Evolutionary conservation across 371 early-diverging fungal species (phyloP), one percentile per base, ranked within the genome.

Genomic region (Choanephora cucurbitarum): DNA sequence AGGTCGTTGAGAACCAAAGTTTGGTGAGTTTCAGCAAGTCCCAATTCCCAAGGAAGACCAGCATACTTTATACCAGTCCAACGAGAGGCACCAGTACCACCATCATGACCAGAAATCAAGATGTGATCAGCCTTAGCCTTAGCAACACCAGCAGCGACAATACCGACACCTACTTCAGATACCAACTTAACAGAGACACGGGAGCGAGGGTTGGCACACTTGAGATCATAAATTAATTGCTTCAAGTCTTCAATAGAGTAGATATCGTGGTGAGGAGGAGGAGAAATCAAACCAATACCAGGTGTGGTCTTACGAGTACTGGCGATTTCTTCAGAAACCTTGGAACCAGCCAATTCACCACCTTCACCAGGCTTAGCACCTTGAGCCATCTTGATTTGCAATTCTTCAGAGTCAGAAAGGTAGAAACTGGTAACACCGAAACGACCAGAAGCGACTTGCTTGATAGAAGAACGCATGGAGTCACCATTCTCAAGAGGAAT

Each of bases 291-390:
- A 34, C 96, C 96, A 40, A 96, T 96, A 50, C 96, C 96, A 31
- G 94, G 93, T 18, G 95, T 96, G 7, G 96, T 91, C 68, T 98
- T 94, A 56, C 98, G 85, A 15, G 97, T 95, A 58, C 83, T 81
- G 31, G 94, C 98, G 66, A 97, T 96, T 52, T 89, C 89, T 44
- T 87, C 85, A 13, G 88, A 83, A 13, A 97, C 96, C 75, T 97
- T 97, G 69, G 85, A 74, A 44, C 98, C 96, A 41, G 67, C 72
- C 54, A 80, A 67, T 77, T 79, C 75, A 70, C 93, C 94, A 54
- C 93, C 97, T 80, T 98, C 96, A 51, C 98, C 98, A 23, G 98
- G 96, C 78, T 97, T 98, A 46, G 98, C 98, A 48, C 98, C 98
- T 72, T 98, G 97, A 14, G 97, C 98, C 92, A 98, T 93, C 83